Percentiles rank a stretch among this genome's conserved stretches.
These are phyloP conservation scores for Eragrostis tef DNA, from an alignment of 202 grass and related monocot species.

Conservation along the genomic window DNA sequence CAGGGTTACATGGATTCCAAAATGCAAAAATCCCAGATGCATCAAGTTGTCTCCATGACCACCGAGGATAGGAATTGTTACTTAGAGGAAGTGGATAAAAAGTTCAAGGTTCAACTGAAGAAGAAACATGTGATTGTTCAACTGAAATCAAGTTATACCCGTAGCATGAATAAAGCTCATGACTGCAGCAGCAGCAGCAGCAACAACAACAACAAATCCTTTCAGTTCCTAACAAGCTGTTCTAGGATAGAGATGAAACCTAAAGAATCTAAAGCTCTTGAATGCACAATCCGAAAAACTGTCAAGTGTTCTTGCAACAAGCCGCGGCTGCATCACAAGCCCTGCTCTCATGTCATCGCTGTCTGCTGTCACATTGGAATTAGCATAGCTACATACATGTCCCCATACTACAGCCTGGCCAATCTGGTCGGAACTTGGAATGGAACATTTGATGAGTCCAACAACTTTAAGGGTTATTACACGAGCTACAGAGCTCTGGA, in stretches of 20 bases:
- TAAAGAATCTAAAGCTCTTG: too few species aligned
- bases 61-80: too few species aligned
- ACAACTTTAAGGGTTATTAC: too few species aligned
- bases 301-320: slow-evolving; percentile 33
- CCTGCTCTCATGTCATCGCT: slow-evolving; percentile 6
- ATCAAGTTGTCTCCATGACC: neutral
- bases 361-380: slow-evolving; percentile 36
- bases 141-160: neutral
- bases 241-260: too few species aligned
- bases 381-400: slow-evolving; percentile 10
- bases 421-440: slow-evolving; percentile 19
- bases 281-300: neutral
- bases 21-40: slow-evolving; percentile 20
- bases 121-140: slow-evolving; percentile 5
- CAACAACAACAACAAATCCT: too few species aligned
- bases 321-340: slow-evolving; percentile 6
- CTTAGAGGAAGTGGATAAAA: neutral
- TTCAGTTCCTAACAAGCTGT: too few species aligned
- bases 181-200: too few species aligned
- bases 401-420: slow-evolving; percentile 27
- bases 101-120: slow-evolving; percentile 15
- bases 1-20: slow-evolving; percentile 38
- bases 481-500: too few species aligned
- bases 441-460: neutral
- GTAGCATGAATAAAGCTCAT: too few species aligned